Conservation (phyloP, 2,329 filamentous ascomycete species). For the Coniochaeta pulveracea region DNA sequence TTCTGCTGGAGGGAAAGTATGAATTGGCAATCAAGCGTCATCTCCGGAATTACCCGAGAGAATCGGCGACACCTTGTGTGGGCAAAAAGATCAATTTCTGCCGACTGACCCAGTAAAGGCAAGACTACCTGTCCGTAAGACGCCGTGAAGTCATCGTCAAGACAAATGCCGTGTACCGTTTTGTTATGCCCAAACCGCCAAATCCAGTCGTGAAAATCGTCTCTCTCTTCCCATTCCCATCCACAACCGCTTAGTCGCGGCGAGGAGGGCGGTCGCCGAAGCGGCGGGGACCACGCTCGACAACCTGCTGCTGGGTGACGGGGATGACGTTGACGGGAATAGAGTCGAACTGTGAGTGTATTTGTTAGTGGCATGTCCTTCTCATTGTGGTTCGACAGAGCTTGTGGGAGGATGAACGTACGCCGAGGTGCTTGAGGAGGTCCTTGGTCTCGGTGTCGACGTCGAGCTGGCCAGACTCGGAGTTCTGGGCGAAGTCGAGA, state of each 20-base stretch:
- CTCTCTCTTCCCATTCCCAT: neutral
- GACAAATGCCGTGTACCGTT: constrained; percentile 33
- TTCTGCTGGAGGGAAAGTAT: constrained; percentile 13
- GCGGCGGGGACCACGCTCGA: constrained; percentile 55
- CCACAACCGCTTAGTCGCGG: constrained; percentile 26
- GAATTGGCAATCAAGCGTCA: constrained; percentile 94
- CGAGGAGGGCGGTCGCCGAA: constrained; percentile 29
- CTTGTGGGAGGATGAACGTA: constrained; percentile 46
- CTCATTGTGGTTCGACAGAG: neutral
- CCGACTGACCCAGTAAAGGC: constrained; percentile 26
- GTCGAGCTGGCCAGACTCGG: constrained; percentile 86
- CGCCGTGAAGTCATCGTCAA: constrained; percentile 37
- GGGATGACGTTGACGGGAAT: constrained; percentile 94
- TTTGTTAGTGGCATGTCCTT: too few species aligned
- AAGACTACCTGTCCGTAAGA: constrained; percentile 44
- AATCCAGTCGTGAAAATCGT: constrained; percentile 1
- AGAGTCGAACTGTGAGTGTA: constrained; percentile 75
- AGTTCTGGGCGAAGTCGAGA: constrained; percentile 93
- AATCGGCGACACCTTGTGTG: constrained; percentile 85
- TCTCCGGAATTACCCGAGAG: constrained; percentile 44
- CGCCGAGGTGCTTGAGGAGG: constrained; percentile 94
- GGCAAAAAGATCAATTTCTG: constrained; percentile 39
- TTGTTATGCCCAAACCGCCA: constrained; percentile 6
- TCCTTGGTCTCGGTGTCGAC: constrained; percentile 98
- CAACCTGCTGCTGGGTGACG: constrained; percentile 77